Base-by-base conservation (phyloP, 441 rosid species). In the Populus hybrid region DNA sequence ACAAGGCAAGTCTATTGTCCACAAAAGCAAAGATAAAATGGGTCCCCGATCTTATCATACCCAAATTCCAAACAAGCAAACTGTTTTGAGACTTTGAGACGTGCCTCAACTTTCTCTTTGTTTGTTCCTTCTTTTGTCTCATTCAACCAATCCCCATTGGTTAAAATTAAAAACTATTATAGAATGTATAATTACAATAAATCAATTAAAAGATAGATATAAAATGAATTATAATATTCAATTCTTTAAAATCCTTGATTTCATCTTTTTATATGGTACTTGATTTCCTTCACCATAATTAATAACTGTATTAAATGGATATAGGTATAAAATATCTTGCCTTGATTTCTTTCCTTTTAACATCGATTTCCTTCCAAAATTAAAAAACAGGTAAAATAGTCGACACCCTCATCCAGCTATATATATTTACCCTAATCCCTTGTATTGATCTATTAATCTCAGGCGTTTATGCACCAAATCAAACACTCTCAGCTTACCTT, bases 41-140 rank as follows among this genome's bases (percentile, higher is more conserved):
- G 61, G 33, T 3, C 42, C 29, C 67, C 18, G 24, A 24, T 24
- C 74, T 76, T 63, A 28, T 63, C 77, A 68, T 50, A 50, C 20
- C 56, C 56, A 50, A 50, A 16, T 50, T 68, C 45, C 26, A 36
- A 70, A 56, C 71, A 38, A 24, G 12, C 33, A 21, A 73, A 28
- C 64, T 78, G 35, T 76, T 74, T 35, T 14, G 21, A 77, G 82
- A 63, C 75, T 21, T 68, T 74, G 77, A 80, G 77, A 84, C 2
- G 56, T 77, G 80, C 76, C 75, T 33, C 78, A 70, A 73, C 76
- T 81, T 83, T 79, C 79, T 65, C 56, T 36, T 38, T 20, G 31
- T 74, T 53, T 73, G 69, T 69, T 76, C 24, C 78, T 63, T 81
- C 59, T 73, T 77, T 83, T 84, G 86, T 86, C 83, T 71, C 21